These are phyloP conservation scores for Lepiota brunneoincarnata DNA, from an alignment of 768 basidiomycete genomes.

Conservation along the genomic window DNA sequence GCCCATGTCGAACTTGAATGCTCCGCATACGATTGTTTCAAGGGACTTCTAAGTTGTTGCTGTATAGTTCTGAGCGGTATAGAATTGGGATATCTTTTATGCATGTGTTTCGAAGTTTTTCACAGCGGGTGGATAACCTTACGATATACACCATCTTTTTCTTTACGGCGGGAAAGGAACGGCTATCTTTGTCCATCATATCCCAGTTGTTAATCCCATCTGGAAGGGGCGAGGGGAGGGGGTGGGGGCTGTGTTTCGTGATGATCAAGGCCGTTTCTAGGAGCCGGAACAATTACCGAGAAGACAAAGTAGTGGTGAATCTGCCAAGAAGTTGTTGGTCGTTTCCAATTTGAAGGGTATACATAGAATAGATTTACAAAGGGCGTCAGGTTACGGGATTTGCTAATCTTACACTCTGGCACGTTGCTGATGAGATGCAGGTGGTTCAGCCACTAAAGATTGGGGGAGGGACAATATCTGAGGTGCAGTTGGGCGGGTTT, in stretches of 20 bases:
- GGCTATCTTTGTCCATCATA: slow-evolving; percentile 8
- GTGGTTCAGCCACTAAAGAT: not conserved
- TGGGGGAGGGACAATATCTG: not conserved
- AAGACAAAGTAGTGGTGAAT: slow-evolving; percentile 1
- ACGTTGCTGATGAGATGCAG: not conserved
- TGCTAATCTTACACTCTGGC: slow-evolving; percentile 13
- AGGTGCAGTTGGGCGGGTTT: not conserved
- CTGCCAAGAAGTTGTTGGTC: slow-evolving; percentile 10
- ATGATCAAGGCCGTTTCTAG: slow-evolving; percentile 8
- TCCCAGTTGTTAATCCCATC: slow-evolving; percentile 8
- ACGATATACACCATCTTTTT: not conserved
- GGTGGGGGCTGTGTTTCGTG: slow-evolving; percentile 7
- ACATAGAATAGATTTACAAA: slow-evolving; percentile 12
- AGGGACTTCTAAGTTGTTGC: not conserved
- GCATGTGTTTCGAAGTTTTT: not conserved
- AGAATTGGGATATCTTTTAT: no score
- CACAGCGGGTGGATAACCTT: not conserved
- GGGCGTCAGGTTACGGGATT: slow-evolving; percentile 8
- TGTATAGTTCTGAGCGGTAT: no score
- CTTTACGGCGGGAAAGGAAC: slow-evolving; percentile 1
- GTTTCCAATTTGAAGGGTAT: slow-evolving; percentile 4
- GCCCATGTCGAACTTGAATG: not conserved
- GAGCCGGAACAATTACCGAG: slow-evolving; percentile 12
- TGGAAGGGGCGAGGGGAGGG: not conserved
- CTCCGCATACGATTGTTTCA: not conserved